phyloP scores from a whole-genome alignment of 805 yeast species.

The Cyberlindnera bimundalis region DNA sequence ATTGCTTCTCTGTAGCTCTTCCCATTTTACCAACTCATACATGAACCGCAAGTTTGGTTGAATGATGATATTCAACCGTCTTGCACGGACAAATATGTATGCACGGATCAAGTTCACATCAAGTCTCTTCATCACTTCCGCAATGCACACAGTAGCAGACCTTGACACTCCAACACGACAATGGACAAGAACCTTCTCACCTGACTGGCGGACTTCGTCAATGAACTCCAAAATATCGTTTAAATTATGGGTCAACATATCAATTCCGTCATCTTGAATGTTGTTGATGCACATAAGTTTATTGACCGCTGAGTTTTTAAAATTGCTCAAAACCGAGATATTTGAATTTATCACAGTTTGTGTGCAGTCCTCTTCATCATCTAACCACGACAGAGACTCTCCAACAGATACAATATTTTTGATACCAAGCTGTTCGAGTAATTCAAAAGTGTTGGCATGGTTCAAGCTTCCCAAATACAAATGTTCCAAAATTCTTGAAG shows the following conservation, averaged over 20 bases:
- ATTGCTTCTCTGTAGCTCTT: slow-evolving; percentile 28
- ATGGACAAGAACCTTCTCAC: slow-evolving; percentile 69
- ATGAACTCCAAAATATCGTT: slow-evolving; percentile 64
- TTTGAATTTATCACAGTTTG: slow-evolving; percentile 22
- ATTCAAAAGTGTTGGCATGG: slow-evolving; percentile 72
- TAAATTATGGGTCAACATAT: slow-evolving; percentile 60
- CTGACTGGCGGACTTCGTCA: slow-evolving; percentile 44
- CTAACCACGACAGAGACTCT: slow-evolving; percentile 67
- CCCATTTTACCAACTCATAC: slow-evolving; percentile 83
- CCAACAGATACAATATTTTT: slow-evolving; percentile 82
- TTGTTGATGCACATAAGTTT: slow-evolving; percentile 56
- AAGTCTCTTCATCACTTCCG: slow-evolving; percentile 84
- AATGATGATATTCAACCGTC: slow-evolving; percentile 86
- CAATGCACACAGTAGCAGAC: slow-evolving; percentile 93
- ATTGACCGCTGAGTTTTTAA: slow-evolving; percentile 23
- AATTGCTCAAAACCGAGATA: slow-evolving; percentile 18
- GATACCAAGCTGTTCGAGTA: slow-evolving; percentile 65
- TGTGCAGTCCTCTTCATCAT: slow-evolving; percentile 13
- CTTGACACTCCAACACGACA: slow-evolving; percentile 96
- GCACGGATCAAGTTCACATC: slow-evolving; percentile 70
- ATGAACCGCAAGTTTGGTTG: slow-evolving; percentile 91
- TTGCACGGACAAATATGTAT: slow-evolving; percentile 81
- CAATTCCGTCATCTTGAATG: slow-evolving; percentile 89
- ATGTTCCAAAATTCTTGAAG: slow-evolving; percentile 80
- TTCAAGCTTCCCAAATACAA: slow-evolving; percentile 78